Evolutionary conservation across 78 protist genomes (phyloP), one percentile per base, ranked within the genome.

Genomic region (Mastigamoeba balamuthi): DNA sequence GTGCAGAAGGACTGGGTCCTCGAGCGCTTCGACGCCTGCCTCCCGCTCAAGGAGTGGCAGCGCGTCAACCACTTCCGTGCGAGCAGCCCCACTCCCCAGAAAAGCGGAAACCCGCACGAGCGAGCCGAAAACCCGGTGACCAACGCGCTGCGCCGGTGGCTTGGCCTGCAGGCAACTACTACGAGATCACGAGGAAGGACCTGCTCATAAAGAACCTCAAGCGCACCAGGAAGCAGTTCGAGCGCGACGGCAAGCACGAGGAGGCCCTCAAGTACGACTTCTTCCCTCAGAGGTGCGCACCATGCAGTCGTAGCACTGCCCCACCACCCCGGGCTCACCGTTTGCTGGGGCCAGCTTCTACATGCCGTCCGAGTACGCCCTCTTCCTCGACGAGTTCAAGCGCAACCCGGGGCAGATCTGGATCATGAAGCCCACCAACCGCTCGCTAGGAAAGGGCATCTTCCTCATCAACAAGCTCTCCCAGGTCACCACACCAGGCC

Each of bases 361-460:
- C 28, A 6, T 72, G 66, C 76, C 76, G 2, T 4, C 17, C 0
- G 76, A 72, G n/a, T 72, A 72, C 38, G 66, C 68, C 25, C 63
- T 72, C 39, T 48, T 72, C 6, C 30, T 72, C 0, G 76, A 72
- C n/a, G 76, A 72, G 23, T 72, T n/a, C n/a, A n/a, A n/a, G n/a
- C n/a, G n/a, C n/a, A n/a, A n/a, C n/a, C n/a, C n/a, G n/a, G n/a
- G n/a, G n/a, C n/a, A n/a, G n/a, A n/a, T n/a, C n/a, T n/a, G 39
- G 39, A 7, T 2, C 0, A 39, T 3, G 64, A 44, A 74, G 69
- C 78, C 78, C 27, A 38, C 27, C 37, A 58, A 28, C 66, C 27
- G 66, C 52, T 82, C 93, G 1, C 91, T 82, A n/a, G 96, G 96
- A 27, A 74, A 81, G 41, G 97, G 97, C 28, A 94, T 94, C 36